Evolutionary conservation across 129 eudicot genomes (phyloP).

Genomic region (Dittrichia graveolens): DNA sequence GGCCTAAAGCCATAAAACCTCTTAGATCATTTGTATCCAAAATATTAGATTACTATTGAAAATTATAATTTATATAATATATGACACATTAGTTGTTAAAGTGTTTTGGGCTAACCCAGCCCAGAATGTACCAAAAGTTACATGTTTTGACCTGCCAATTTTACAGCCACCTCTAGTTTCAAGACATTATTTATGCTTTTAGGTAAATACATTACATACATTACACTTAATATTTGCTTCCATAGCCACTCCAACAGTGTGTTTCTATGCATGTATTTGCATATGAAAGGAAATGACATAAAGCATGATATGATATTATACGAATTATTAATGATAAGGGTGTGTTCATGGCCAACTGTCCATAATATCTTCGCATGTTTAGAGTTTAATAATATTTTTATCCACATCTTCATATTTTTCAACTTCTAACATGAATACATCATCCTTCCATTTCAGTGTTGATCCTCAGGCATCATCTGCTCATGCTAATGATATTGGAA

Average conservation of each 20-base stretch:
- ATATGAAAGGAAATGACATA: not conserved
- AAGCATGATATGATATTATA: not conserved
- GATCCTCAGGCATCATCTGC: conserved; percentile 75
- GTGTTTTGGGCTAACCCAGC: too few relatives aligned
- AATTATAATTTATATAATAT: too few relatives aligned
- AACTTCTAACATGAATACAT: conserved; percentile 29
- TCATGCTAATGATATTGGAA: conserved; percentile 34
- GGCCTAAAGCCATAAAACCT: too few relatives aligned
- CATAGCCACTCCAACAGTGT: not conserved
- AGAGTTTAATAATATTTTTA: not conserved
- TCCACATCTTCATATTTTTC: not conserved
- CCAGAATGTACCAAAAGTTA: too few relatives aligned
- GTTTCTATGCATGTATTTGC: not conserved
- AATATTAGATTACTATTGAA: too few relatives aligned
- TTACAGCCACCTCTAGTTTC: too few relatives aligned
- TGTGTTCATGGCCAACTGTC: not conserved
- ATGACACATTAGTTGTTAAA: too few relatives aligned
- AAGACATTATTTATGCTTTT: too few relatives aligned
- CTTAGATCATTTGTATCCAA: too few relatives aligned
- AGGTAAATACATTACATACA: not conserved
- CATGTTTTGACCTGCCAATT: too few relatives aligned
- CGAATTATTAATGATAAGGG: too few relatives aligned
- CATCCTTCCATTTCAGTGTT: conserved; percentile 48
- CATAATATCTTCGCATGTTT: not conserved
- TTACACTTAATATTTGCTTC: not conserved